These are phyloP conservation scores for Glaciozyma antarctica DNA, from an alignment of 768 basidiomycete species.

Conservation along the genomic window DNA sequence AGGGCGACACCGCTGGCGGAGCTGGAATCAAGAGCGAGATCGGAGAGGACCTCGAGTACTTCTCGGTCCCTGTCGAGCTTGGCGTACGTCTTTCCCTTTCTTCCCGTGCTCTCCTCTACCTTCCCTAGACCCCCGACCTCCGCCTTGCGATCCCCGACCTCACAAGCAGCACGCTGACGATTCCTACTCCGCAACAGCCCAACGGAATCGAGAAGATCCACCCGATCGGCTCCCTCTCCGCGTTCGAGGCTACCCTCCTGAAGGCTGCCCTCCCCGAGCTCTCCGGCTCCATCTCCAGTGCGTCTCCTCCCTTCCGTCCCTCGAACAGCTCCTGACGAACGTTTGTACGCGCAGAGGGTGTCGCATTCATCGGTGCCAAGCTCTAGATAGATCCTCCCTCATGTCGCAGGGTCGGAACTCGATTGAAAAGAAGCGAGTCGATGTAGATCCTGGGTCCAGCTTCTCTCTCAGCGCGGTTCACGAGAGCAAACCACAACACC, in stretches of 20 bases:
- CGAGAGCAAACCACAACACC: too few species aligned
- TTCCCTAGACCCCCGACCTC: not conserved
- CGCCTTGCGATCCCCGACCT: not conserved
- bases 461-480: too few species aligned
- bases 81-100: constrained; percentile 72
- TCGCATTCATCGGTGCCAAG: constrained; percentile 30
- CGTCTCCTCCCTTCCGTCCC: not conserved
- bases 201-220: constrained; percentile 74
- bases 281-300: constrained; percentile 54
- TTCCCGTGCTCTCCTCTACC: not conserved
- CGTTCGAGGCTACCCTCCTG: constrained; percentile 63
- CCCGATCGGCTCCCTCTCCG: constrained; percentile 62
- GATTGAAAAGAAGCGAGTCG: too few species aligned
- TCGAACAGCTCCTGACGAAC: not conserved
- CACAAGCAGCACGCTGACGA: not conserved
- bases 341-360: constrained; percentile 19
- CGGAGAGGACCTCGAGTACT: constrained; percentile 83
- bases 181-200: constrained; percentile 43
- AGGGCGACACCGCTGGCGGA: constrained; percentile 69
- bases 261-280: constrained; percentile 74
- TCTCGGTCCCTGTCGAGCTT: constrained; percentile 88
- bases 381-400: constrained; percentile 9
- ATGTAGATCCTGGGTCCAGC: too few species aligned
- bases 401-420: too few species aligned
- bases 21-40: constrained; percentile 66